Conservation (phyloP, 495 filamentous ascomycete genomes). For the Jackrogersella minutella region DNA sequence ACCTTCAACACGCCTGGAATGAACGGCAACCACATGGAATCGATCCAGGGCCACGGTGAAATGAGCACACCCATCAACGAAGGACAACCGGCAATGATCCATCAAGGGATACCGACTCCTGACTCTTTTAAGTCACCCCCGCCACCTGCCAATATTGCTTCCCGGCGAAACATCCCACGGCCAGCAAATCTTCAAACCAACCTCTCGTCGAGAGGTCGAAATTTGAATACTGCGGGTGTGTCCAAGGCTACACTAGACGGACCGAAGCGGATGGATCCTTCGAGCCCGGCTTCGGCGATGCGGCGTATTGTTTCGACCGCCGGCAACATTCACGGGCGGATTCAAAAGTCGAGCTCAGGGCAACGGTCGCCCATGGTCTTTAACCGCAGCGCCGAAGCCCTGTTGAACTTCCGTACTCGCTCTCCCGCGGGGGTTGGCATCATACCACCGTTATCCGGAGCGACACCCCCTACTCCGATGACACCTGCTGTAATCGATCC, state of each 20-base stretch:
- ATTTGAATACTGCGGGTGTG: conserved; percentile 34
- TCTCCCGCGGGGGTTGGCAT: conserved; percentile 43
- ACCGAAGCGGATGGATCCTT: conserved; percentile 46
- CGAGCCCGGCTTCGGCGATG: conserved; percentile 50
- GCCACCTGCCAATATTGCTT: conserved; percentile 57
- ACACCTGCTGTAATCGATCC: conserved; percentile 48
- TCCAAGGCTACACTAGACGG: conserved; percentile 52
- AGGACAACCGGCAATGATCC: conserved; percentile 5
- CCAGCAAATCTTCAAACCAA: conserved; percentile 52
- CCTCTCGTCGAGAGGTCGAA: conserved; percentile 46
- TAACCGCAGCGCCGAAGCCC: conserved; percentile 52
- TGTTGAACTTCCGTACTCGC: conserved; percentile 48
- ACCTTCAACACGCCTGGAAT: conserved; percentile 12
- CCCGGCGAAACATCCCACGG: conserved; percentile 55
- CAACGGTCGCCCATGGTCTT: conserved; percentile 56
- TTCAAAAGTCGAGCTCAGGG: conserved; percentile 52
- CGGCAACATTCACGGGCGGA: conserved; percentile 47
- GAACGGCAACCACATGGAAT: conserved; percentile 16
- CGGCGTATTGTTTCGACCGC: conserved; percentile 57
- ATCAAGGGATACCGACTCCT: conserved; percentile 37
- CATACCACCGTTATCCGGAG: conserved; percentile 30
- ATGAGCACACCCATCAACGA: conserved; percentile 12
- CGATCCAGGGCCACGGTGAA: conserved; percentile 7
- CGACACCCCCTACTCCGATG: conserved; percentile 48
- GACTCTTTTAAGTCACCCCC: conserved; percentile 57